Base-by-base conservation (phyloP, 2,329 filamentous ascomycete genomes). In the Sporothrix schenckii region DNA sequence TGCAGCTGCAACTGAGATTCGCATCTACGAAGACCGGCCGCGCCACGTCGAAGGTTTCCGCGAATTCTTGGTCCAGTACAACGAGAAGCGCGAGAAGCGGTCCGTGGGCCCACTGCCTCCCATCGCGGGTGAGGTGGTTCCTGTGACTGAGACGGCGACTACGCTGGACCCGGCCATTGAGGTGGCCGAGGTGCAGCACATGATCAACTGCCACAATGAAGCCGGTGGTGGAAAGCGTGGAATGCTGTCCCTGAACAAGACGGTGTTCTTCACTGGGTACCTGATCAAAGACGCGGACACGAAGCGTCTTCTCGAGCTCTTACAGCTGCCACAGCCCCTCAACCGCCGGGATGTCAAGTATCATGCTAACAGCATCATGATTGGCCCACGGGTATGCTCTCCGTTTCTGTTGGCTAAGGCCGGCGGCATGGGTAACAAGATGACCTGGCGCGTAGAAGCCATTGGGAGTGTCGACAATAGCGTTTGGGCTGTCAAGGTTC, bases 201-300 rank as follows among this genome's bases (percentile, higher is more conserved):
- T 97, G 84, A 90, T 98, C 80, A 94, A 97, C 77, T 84, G 87
- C 24, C 94, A 98, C 83, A 99, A 98, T 78, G 80, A 82, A 3
- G 81, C 86, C 30, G 80, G 90, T 53, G 77, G 76, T 54, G 78
- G 79, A 56, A 47, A 79, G 34, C 79, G 79, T 63, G 78, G 80
- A 53, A 82, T 80, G 60, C 84, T 95, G 72, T 85, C 87, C 75
- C 92, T 99, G 78, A 93, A 92, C 79, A 94, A 94, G 78, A 92
- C 89, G 1, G 90, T 97, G 66, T 93, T 93, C 80, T 97, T 94
- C 80, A 97, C 95, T 1, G 93, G 92, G 66, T 98, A 99, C 80
- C 88, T 97, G 80, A 90, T 99, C 74, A 85, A 85, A 53, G 84
- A 88, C 63, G 83, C 87, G 34, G 92, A 95, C 78, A 90, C 90